These are phyloP conservation scores for Jatropha curcas DNA, from an alignment of 345 rosid genomes.

Conservation along the genomic window DNA sequence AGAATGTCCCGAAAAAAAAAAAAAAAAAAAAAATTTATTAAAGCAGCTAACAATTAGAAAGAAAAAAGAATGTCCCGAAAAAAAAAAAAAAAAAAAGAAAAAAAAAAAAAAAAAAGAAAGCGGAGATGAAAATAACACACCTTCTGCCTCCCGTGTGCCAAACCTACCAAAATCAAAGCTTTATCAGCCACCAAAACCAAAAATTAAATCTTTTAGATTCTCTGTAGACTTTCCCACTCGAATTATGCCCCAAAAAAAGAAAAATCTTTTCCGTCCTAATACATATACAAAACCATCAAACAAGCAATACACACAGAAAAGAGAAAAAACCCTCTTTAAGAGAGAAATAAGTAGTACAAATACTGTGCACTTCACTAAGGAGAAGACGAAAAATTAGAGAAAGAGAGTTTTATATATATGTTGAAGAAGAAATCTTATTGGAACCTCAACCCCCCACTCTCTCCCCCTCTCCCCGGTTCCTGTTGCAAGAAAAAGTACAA, in stretches of 20 bases:
- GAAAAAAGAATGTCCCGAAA: neutral
- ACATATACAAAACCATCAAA: neutral
- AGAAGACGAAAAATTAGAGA: neutral
- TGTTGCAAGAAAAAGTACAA: neutral
- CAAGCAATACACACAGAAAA: neutral
- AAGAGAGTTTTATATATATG: neutral
- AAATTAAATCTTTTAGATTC: neutral
- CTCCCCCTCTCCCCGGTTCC: neutral
- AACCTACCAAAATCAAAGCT: conserved; percentile 10
- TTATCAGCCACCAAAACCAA: conserved; percentile 1
- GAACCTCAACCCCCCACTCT: neutral
- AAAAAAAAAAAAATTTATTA: neutral
- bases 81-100: neutral
- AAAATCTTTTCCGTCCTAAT: neutral
- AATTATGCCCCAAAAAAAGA: neutral
- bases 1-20: neutral
- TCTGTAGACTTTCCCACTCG: neutral
- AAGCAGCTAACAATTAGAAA: neutral
- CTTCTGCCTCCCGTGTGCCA: conserved; percentile 18
- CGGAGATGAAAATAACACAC: conserved; percentile 12
- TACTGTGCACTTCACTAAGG: neutral
- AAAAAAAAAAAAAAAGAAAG: no score
- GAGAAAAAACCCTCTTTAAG: neutral
- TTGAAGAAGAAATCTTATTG: neutral
- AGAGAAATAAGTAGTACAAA: neutral